These are phyloP conservation scores for Solanum pimpinellifolium DNA, from an alignment of 257 asterid genomes.

Conservation along the genomic window DNA sequence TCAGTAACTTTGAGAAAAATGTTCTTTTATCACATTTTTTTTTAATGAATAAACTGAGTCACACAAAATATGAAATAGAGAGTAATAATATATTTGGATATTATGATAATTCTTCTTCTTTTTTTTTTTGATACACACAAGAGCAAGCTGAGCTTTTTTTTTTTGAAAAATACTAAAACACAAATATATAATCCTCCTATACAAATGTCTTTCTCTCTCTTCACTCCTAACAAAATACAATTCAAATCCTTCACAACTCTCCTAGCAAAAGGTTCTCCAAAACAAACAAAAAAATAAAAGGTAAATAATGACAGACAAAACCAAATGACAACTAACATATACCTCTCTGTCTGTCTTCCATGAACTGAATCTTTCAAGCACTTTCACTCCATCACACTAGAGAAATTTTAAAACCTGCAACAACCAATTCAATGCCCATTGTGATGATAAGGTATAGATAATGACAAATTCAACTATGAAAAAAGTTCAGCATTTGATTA, in stretches of 20 bases:
- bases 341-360: conserved; percentile 19
- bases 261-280: conserved; percentile 18
- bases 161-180: background rate
- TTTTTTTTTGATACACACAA: background rate
- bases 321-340: conserved; percentile 9
- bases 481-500: background rate
- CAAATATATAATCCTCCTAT: conserved; percentile 29
- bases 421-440: background rate
- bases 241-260: conserved; percentile 23
- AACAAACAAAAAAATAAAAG: conserved; percentile 3
- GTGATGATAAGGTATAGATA: too few relatives aligned
- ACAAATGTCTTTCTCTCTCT: conserved; percentile 8
- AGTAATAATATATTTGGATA: background rate
- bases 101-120: background rate
- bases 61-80: background rate
- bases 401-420: background rate
- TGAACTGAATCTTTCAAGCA: background rate
- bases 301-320: conserved; percentile 9
- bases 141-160: background rate
- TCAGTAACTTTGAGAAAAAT: conserved; percentile 1
- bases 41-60: background rate
- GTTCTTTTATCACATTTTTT: background rate
- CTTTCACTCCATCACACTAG: conserved; percentile 3
- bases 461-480: background rate
- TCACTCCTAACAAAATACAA: conserved; percentile 23